Conservation (phyloP, 495 filamentous ascomycete genomes). For the Lindgomyces ingoldianus region DNA sequence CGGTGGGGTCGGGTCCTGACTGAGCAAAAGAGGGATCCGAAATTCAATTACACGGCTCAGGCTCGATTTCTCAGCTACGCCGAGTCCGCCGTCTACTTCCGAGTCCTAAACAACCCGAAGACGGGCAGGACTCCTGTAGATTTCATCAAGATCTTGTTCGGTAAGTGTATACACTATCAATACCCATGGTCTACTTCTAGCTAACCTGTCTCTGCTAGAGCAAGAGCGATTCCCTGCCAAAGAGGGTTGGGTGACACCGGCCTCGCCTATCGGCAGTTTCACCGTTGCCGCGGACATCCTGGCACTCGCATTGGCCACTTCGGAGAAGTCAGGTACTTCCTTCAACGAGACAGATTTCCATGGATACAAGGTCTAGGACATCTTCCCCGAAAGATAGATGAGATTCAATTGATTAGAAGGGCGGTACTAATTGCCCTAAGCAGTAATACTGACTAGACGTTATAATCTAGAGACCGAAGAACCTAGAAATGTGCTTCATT, state of each 20-base stretch:
- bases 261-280: background rate
- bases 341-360: too few species aligned
- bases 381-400: too few species aligned
- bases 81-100: constrained; percentile 37
- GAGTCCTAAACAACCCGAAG: constrained; percentile 26
- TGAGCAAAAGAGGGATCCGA: constrained; percentile 18
- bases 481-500: too few species aligned
- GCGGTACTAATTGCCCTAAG: too few species aligned
- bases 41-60: constrained; percentile 26
- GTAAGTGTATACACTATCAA: constrained; percentile 1
- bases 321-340: too few species aligned
- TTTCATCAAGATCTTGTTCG: constrained; percentile 37
- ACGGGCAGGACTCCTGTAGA: constrained; percentile 22
- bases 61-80: constrained; percentile 30
- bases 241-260: background rate
- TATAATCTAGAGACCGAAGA: too few species aligned
- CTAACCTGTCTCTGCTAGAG: too few species aligned
- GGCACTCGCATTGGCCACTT: background rate
- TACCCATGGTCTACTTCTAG: too few species aligned
- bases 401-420: too few species aligned
- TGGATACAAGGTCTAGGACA: too few species aligned
- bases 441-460: too few species aligned
- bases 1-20: constrained; percentile 23
- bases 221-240: background rate
- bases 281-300: background rate